Evolutionary conservation across 129 eudicot species (phyloP).

Genomic region (Deinandra increscens): DNA sequence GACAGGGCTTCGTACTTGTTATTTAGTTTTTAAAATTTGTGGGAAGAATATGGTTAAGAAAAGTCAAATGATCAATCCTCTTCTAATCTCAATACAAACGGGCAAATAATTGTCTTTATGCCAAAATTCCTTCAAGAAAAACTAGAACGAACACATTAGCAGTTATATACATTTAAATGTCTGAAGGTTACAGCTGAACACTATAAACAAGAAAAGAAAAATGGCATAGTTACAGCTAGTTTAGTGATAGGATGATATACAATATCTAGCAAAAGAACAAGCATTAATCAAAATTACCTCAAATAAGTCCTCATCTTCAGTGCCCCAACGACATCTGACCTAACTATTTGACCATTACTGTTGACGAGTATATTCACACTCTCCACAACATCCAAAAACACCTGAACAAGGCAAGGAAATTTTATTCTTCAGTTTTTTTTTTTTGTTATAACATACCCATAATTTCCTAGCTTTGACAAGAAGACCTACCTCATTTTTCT

Average conservation of each 20-base stretch:
- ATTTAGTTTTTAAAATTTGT: background rate
- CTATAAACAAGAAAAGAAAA: background rate
- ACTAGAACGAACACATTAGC: background rate
- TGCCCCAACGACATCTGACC: constrained; percentile 98
- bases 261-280: background rate
- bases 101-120: background rate
- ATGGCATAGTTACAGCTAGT: constrained; percentile 12
- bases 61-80: background rate
- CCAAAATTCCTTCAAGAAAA: background rate
- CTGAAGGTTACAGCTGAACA: background rate
- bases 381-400: constrained; percentile 97
- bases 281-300: constrained; percentile 48
- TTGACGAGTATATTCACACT: constrained; percentile 97
- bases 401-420: constrained; percentile 45
- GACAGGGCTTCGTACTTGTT: background rate
- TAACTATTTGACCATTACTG: constrained; percentile 89
- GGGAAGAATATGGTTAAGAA: background rate
- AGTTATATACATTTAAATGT: constrained; percentile 1
- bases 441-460: background rate
- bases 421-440: background rate
- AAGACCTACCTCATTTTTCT: constrained; percentile 76
- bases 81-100: constrained; percentile 15
- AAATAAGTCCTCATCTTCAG: constrained; percentile 92
- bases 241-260: background rate
- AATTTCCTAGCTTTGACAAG: background rate